Evolutionary conservation across 331 rosid genomes (phyloP).

Genomic region (Acacia concinna): DNA sequence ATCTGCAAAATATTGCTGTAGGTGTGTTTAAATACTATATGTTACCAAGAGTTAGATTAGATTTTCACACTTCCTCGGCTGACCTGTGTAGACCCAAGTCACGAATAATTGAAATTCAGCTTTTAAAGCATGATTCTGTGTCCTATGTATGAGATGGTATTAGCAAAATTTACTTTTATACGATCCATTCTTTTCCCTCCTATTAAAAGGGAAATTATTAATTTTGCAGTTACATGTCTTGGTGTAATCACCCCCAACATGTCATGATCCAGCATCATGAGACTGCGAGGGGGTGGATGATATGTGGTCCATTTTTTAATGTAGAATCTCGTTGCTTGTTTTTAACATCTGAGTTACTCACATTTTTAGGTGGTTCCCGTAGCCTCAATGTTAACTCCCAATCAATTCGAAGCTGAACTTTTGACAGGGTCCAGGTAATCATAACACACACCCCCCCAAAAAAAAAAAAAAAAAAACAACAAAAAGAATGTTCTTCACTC

Average conservation of each 20-base stretch:
- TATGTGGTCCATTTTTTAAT: constrained; percentile 31
- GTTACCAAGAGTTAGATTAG: constrained; percentile 1
- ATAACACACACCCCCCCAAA: too few relatives aligned
- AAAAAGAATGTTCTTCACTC: too few relatives aligned
- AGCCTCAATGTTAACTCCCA: constrained; percentile 97
- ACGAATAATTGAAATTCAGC: constrained; percentile 19
- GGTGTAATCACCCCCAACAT: neutral
- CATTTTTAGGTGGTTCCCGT: constrained; percentile 80
- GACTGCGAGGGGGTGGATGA: neutral
- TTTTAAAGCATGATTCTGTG: constrained; percentile 8
- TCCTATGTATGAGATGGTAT: constrained; percentile 7
- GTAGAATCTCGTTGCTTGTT: constrained; percentile 9
- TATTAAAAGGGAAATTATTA: neutral
- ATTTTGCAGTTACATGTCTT: neutral
- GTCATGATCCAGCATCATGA: neutral
- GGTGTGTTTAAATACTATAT: constrained; percentile 20
- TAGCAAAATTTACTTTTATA: neutral
- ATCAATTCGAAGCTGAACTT: constrained; percentile 94
- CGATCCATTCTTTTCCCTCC: constrained; percentile 16
- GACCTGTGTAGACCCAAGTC: constrained; percentile 10
- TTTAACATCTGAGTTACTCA: constrained; percentile 27
- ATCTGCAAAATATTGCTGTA: constrained; percentile 24
- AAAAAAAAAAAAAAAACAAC: too few relatives aligned
- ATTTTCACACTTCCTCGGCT: constrained; percentile 32
- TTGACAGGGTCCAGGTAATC: constrained; percentile 73